Percentiles rank a stretch among this genome's conserved stretches.
Conservation (phyloP, 2,329 filamentous ascomycete genomes). For the Colletotrichum graminicola region DNA sequence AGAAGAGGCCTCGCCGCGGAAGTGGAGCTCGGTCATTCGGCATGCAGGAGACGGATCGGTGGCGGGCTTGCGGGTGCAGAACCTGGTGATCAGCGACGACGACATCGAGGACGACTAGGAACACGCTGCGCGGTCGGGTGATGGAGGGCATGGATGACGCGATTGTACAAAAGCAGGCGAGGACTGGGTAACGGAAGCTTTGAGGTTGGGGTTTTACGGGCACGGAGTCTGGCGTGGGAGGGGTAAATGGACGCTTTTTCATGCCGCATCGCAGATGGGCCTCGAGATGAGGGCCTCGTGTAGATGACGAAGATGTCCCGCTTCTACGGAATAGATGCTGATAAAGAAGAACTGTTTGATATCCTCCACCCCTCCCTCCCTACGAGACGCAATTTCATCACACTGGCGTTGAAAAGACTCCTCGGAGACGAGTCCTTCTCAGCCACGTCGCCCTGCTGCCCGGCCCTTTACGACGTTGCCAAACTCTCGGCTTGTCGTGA, state of each 20-base stretch:
- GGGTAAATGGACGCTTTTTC: not conserved
- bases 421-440: not conserved
- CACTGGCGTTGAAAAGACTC: not conserved
- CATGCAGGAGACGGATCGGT: slow-evolving; percentile 50
- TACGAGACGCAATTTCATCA: too few species aligned
- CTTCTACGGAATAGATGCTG: not conserved
- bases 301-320: not conserved
- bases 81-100: slow-evolving; percentile 82
- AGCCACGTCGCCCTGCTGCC: not conserved
- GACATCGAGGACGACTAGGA: slow-evolving; percentile 77
- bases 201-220: not conserved
- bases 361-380: too few species aligned
- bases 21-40: slow-evolving; percentile 57
- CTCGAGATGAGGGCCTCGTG: not conserved
- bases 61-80: slow-evolving; percentile 67
- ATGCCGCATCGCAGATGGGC: not conserved
- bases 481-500: too few species aligned
- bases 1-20: slow-evolving; percentile 65
- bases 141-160: not conserved
- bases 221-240: not conserved
- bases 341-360: not conserved
- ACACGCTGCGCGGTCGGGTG: not conserved
- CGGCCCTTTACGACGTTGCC: too few species aligned
- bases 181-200: not conserved
- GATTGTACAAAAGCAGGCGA: not conserved